Evolutionary conservation across 441 rosid species (phyloP), one percentile per base, ranked within the genome.

Genomic region (Jatropha multifida): DNA sequence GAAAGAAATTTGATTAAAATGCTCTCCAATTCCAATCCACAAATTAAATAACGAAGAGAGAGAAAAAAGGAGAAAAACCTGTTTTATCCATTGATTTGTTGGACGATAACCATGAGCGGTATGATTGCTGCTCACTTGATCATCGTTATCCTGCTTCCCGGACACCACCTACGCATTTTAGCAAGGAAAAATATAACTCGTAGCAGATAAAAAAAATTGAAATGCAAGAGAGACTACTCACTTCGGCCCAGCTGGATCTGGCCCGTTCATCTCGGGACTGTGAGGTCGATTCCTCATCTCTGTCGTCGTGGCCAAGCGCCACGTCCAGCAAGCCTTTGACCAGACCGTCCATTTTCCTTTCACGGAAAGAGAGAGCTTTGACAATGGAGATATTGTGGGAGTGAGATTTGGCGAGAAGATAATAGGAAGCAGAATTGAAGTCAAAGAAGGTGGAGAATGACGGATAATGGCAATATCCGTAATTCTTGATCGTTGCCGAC

Each of bases 201-300:
- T 9, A 59, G 9, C 38, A 37, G 20, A 54, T 13, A 2, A 23
- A 48, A 14, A 9, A 9, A 7, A 38, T 1, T 12, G 9, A 20
- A 26, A 7, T 12, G 7, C 3, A 65, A 56, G n/a, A 11, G 7
- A 55, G n/a, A 17, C 23, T 20, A 68, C 83, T 8, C 13, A 88
- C 97, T 88, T 90, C 69, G 20, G 98, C 94, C 98, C 99, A 91
- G 70, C 83, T 81, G 75, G 96, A 91, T 89, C 93, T 86, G 77
- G 94, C 83, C 49, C 86, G 91, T 62, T 85, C 90, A 51, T 87
- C 89, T 17, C 85, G 84, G 49, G 73, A 67, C 13, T 15, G 58
- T 10, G 32, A 46, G 65, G 20, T 55, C 14, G 69, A 72, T 42
- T 75, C 74, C 18, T 80, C 79, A 40, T 75, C 85, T 66, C 78